Percentiles rank a stretch among this genome's conserved stretches.
Evolutionary conservation across 2,329 filamentous ascomycete genomes (phyloP).

Genomic region (Calonectria naviculata): DNA sequence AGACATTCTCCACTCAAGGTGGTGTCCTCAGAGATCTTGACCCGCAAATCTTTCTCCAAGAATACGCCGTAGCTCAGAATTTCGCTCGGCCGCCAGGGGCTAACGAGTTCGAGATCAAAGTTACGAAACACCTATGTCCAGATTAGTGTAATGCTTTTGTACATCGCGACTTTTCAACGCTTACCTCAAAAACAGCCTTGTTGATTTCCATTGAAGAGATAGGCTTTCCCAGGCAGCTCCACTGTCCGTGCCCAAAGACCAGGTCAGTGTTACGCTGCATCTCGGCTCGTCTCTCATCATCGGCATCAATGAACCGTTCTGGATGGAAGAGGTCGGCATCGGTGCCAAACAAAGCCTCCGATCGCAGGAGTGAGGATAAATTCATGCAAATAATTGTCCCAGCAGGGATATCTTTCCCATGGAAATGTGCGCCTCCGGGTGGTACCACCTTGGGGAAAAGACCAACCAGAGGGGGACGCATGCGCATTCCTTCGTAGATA

Average conservation of each 20-base stretch:
- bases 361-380: not conserved
- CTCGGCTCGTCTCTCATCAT: not conserved
- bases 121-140: not conserved
- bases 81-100: not conserved
- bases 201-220: not conserved
- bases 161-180: no score
- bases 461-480: not conserved
- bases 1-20: not conserved
- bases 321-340: not conserved
- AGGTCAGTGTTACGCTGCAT: not conserved
- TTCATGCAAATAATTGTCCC: not conserved
- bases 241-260: not conserved
- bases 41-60: not conserved
- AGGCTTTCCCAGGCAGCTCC: not conserved
- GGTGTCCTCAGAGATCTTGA: not conserved
- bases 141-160: not conserved
- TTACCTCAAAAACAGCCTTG: not conserved
- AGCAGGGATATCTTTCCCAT: not conserved
- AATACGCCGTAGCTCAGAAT: not conserved
- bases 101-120: not conserved
- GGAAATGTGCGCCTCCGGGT: not conserved
- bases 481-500: not conserved
- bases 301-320: not conserved
- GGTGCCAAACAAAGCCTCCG: not conserved
- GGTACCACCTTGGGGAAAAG: not conserved